These are phyloP conservation scores for Tolypocladium ophioglossoides DNA, from an alignment of 2,329 filamentous ascomycete genomes.

Conservation along the genomic window DNA sequence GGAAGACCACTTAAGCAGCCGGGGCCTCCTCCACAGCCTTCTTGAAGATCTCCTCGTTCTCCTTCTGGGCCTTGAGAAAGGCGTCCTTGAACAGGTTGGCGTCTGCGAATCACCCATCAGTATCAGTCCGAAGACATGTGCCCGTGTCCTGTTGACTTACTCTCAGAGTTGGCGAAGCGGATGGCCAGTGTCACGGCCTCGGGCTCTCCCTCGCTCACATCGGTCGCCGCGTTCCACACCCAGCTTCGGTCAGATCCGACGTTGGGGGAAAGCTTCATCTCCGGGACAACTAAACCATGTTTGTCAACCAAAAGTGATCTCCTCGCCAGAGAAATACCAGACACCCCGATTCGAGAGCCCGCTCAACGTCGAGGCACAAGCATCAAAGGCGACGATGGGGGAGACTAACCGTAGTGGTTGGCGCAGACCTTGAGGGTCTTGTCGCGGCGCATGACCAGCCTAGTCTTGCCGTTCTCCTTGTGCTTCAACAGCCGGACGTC, in stretches of 20 bases:
- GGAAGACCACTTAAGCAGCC: slow-evolving; percentile 10
- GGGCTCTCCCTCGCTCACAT: slow-evolving; percentile 95
- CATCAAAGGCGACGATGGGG: not conserved
- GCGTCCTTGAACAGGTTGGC: slow-evolving; percentile 97
- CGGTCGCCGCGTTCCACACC: slow-evolving; percentile 97
- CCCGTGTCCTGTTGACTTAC: slow-evolving; percentile 42
- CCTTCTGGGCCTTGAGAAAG: slow-evolving; percentile 92
- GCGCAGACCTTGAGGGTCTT: slow-evolving; percentile 99
- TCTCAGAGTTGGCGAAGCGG: slow-evolving; percentile 94
- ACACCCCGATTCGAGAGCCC: not conserved
- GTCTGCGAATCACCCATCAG: slow-evolving; percentile 41
- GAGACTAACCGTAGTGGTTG: slow-evolving; percentile 88
- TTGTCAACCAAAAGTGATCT: not conserved
- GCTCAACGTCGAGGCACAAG: not conserved
- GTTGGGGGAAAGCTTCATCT: slow-evolving; percentile 98
- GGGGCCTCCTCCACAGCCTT: slow-evolving; percentile 25
- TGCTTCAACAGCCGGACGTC: slow-evolving; percentile 96
- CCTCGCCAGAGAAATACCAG: not conserved
- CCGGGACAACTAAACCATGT: slow-evolving; percentile 63
- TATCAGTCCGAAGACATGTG: not conserved
- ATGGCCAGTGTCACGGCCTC: slow-evolving; percentile 95
- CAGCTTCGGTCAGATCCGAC: slow-evolving; percentile 96
- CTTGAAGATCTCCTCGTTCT: slow-evolving; percentile 81
- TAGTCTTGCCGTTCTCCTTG: slow-evolving; percentile 96
- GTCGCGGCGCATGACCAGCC: slow-evolving; percentile 96